phyloP scores from a whole-genome alignment of 352 stramenopile genomes.

The Plasmopara viticola region DNA sequence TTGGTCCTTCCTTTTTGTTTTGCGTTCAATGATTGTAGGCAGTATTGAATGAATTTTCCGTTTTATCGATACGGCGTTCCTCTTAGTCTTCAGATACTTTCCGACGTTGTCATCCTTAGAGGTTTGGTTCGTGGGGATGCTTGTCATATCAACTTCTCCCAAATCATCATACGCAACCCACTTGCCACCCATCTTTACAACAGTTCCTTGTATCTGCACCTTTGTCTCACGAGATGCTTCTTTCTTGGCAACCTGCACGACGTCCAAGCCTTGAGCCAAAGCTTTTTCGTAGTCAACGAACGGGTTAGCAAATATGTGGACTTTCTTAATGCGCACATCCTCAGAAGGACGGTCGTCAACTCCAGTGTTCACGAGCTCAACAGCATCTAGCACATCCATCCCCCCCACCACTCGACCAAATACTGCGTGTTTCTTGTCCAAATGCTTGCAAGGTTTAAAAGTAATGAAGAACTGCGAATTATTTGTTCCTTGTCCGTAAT shows the following conservation, averaged over 20 bases:
- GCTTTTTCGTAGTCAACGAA: constrained; percentile 65
- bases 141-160: constrained; percentile 44
- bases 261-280: too few species aligned
- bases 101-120: constrained; percentile 49
- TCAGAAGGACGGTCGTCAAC: constrained; percentile 78
- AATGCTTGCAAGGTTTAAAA: constrained; percentile 44
- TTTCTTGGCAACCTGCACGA: constrained; percentile 11
- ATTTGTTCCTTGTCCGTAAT: neutral
- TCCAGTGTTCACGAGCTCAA: constrained; percentile 8
- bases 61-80: constrained; percentile 18
- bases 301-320: constrained; percentile 85
- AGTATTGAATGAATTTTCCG: constrained; percentile 20
- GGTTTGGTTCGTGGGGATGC: constrained; percentile 34
- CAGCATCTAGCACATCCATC: constrained; percentile 25
- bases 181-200: constrained; percentile 71
- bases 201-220: constrained; percentile 49
- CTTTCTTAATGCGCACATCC: constrained; percentile 71
- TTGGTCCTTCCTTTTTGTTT: constrained; percentile 60
- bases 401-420: too few species aligned
- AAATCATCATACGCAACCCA: constrained; percentile 79
- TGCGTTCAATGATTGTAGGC: constrained; percentile 59
- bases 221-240: constrained; percentile 43
- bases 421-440: too few species aligned
- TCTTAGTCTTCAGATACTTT: constrained; percentile 55
- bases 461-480: constrained; percentile 77